Base-by-base conservation (phyloP, 129 eudicot species). In the Kitagawia praeruptora region DNA sequence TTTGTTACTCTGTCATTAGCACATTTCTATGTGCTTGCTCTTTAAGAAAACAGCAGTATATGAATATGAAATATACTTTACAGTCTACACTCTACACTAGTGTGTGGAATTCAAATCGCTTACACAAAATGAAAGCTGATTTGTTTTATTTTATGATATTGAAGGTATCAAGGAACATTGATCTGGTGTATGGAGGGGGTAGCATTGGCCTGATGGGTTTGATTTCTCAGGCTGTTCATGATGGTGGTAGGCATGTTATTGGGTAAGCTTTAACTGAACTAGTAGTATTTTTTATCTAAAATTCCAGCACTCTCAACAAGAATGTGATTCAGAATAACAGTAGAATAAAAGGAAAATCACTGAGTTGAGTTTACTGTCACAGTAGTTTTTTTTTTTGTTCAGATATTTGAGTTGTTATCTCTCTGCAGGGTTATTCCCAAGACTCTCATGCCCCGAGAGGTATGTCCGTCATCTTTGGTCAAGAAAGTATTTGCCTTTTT, bases 371-470 rank as follows among this genome's bases (percentile, higher is more conserved):
- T 27, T 63, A 38, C 25, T 63, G 38, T 25, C 27, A 6, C 58
- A 51, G 46, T 34, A 2, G 37, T 34, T 40, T 3, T 6, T 53
- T 49, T 18, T 53, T 2, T 11, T 25, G 38, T 25, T 66, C 10
- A 25, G 28, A 4, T 31, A 0, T 28, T 31, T 82, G 86, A 84
- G 86, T 92, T 87, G 80, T 76, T 90, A 92, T 95, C 93, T 88
- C 80, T 87, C 81, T 77, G 53, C 79, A 95, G 99, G 88, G 96
- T 95, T 53, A 95, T 95, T 92, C 99, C 99, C 94, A 95, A 95
- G 97, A 90, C 97, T 51, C 97, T 95, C 93, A 95, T 92, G 97
- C 97, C 97, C 86, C 77, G 97, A 89, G 99, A 95, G 99, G 99
- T 95, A 92, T 89, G 94, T 92, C 91, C 88, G 19, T 66, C 71